Evolutionary conservation across 768 basidiomycete genomes (phyloP), one percentile per base, ranked within the genome.

Genomic region (Termitomyces heimii): DNA sequence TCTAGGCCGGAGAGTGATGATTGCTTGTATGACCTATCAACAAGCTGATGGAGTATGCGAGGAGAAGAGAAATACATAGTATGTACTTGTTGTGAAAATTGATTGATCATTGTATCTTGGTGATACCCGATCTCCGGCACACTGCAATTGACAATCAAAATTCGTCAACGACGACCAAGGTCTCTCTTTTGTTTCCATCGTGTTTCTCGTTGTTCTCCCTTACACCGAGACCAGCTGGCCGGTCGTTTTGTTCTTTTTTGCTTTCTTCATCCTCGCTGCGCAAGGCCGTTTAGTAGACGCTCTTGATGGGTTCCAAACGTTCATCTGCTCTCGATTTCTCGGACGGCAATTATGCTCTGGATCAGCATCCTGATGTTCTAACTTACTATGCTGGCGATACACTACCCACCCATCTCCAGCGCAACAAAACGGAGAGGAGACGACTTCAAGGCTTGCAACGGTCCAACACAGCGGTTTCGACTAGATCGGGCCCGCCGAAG

Each of bases 401-500:
- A 20, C 67, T 70, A 31, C 73, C 80, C 5, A 67, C 68, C 31
- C 77, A 87, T 66, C 79, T 96, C 22, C 84, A 85, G 68, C 82
- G 93, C 63, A 96, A 96, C 74, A 92, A 87, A 76, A 82, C 88
- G 0, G 95, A 97, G 76, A 82, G 90, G 60, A 73, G 76, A 60
- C 78, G 94, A 51, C 74, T 96, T 20, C 95, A 97, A 69, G 91
- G 92, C 4, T 80, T 97, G 43, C 90, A 95, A 71, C 80, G 86
- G 53, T 71, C 78, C 2, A 75, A 78, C 61, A 80, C 81, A 12
- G 69, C 62, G 28, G 61, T 69, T 16, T 68, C 73, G 1, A 59
- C 56, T 2, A 55, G 62, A 35, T 66, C 65, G 5, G 66, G 62
- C 6, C 65, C 68, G 0, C 68, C 68, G 16, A 75, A 75, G 58